Conservation (phyloP, 768 basidiomycete genomes). For the Hygrophorus pudorinus region DNA sequence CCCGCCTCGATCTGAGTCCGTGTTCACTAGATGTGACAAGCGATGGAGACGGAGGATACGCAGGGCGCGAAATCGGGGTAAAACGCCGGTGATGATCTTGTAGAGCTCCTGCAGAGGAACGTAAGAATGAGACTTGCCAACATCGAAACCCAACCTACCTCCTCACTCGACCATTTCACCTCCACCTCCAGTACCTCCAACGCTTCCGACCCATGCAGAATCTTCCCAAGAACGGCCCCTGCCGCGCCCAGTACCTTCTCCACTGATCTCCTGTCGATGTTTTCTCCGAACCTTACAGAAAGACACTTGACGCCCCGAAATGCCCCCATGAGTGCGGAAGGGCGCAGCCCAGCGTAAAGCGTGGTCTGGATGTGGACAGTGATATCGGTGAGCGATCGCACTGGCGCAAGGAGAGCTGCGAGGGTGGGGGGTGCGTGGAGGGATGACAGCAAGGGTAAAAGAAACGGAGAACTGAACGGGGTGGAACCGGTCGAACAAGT, state of each 20-base stretch:
- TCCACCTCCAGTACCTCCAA: slow-evolving; percentile 19
- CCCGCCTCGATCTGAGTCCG: not conserved
- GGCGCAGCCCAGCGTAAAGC: slow-evolving; percentile 35
- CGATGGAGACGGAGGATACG: slow-evolving; percentile 19
- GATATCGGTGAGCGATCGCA: slow-evolving; percentile 3
- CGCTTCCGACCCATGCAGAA: slow-evolving; percentile 13
- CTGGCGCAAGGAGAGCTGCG: slow-evolving; percentile 10
- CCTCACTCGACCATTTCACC: slow-evolving; percentile 18
- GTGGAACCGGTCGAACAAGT: slow-evolving; percentile 9
- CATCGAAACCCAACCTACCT: slow-evolving; percentile 19
- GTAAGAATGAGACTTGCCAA: slow-evolving; percentile 1
- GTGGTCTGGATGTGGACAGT: slow-evolving; percentile 27
- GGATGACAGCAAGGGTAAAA: slow-evolving; percentile 29
- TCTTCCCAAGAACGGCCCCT: slow-evolving; percentile 24
- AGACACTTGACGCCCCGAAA: slow-evolving; percentile 25
- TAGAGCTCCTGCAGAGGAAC: slow-evolving; percentile 23
- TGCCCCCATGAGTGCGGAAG: slow-evolving; percentile 27
- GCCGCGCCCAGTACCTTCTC: slow-evolving; percentile 37
- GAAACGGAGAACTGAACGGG: slow-evolving; percentile 21
- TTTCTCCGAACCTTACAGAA: slow-evolving; percentile 24
- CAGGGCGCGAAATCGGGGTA: slow-evolving; percentile 31
- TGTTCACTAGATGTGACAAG: not conserved
- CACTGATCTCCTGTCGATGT: slow-evolving; percentile 33
- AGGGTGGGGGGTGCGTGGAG: slow-evolving; percentile 19
- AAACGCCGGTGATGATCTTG: slow-evolving; percentile 27